phyloP scores from a whole-genome alignment of 345 rosid species.

The Salix purpurea region DNA sequence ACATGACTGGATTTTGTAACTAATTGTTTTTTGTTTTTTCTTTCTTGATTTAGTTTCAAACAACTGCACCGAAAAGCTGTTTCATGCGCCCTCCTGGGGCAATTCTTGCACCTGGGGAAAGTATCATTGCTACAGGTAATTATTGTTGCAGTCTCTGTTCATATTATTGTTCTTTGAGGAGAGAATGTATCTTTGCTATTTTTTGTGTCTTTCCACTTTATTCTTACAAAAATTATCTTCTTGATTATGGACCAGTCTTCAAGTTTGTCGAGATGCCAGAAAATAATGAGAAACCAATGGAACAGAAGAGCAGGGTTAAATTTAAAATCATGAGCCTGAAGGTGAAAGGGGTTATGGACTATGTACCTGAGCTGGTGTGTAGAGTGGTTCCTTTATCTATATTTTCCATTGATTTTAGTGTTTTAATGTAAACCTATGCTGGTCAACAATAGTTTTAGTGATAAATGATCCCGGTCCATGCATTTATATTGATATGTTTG shows the following conservation, averaged over 20 bases:
- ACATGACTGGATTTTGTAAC: not conserved
- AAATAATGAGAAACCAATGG: constrained; percentile 89
- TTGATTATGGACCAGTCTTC: constrained; percentile 53
- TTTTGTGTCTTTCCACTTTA: not conserved
- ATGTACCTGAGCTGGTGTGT: constrained; percentile 94
- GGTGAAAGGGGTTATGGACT: constrained; percentile 80
- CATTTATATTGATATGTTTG: not conserved
- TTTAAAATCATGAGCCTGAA: constrained; percentile 94
- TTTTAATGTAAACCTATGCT: not conserved
- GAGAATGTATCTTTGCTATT: not conserved
- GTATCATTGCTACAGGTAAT: constrained; percentile 81
- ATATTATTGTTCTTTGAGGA: not conserved
- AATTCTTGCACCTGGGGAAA: constrained; percentile 89
- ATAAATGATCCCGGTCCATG: not conserved
- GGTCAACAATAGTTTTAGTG: not conserved
- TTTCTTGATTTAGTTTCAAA: constrained; percentile 72
- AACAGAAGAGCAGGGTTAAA: constrained; percentile 81
- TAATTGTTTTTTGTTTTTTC: not conserved
- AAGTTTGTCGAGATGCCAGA: constrained; percentile 95
- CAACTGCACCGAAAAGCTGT: constrained; percentile 97
- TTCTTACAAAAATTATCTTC: constrained; percentile 9
- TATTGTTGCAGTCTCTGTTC: constrained; percentile 1
- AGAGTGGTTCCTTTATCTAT: not conserved
- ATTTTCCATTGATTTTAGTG: not conserved
- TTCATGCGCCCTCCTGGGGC: constrained; percentile 99